A percentile compares a stretch with the other conserved stretches of the same genome.
These are phyloP conservation scores for Trichocladium antarcticum DNA, from an alignment of 495 filamentous ascomycete species.

Conservation along the genomic window DNA sequence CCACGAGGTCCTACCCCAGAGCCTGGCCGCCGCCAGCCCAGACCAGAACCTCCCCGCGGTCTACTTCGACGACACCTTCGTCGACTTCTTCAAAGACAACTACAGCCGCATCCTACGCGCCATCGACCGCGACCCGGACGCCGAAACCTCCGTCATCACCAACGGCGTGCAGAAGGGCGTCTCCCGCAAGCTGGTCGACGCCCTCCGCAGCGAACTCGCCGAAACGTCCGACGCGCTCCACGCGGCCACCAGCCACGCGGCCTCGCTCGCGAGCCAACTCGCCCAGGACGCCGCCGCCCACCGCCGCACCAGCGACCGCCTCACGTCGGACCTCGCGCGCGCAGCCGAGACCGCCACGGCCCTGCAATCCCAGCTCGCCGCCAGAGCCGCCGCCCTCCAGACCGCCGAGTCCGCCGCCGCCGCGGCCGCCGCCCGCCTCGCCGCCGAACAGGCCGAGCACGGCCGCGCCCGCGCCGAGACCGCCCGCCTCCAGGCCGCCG, in stretches of 20 bases:
- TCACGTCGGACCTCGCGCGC: constrained; percentile 47
- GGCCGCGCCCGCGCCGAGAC: constrained; percentile 61
- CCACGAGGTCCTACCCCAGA: constrained; percentile 77
- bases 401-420: constrained; percentile 53
- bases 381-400: constrained; percentile 51
- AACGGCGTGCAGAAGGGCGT: constrained; percentile 76
- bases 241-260: constrained; percentile 52
- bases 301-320: constrained; percentile 58
- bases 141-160: constrained; percentile 67
- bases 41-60: constrained; percentile 64
- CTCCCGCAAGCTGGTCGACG: constrained; percentile 73
- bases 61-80: constrained; percentile 73
- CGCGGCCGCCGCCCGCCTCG: constrained; percentile 49
- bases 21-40: constrained; percentile 39
- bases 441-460: constrained; percentile 58
- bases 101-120: constrained; percentile 76
- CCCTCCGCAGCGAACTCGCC: constrained; percentile 63
- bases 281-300: constrained; percentile 70
- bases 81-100: constrained; percentile 93
- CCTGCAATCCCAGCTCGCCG: constrained; percentile 57
- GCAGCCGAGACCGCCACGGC: constrained; percentile 58
- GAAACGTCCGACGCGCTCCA: constrained; percentile 58
- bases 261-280: constrained; percentile 57
- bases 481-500: constrained; percentile 50
- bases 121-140: constrained; percentile 81